Base-by-base conservation (phyloP, 1,284 basidiomycete genomes). In the Apiotrichum gamsii region DNA sequence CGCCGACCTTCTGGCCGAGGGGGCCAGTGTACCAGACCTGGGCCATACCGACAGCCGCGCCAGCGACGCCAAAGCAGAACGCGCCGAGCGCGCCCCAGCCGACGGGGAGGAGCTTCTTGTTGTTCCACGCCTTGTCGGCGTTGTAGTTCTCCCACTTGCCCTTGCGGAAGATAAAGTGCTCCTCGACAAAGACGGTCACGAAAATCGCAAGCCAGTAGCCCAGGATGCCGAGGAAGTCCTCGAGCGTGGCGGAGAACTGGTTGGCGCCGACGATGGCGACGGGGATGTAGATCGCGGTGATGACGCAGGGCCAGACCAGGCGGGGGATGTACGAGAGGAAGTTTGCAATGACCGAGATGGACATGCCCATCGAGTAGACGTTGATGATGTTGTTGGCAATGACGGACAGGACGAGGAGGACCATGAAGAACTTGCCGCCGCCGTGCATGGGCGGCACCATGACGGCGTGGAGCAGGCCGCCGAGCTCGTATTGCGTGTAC, bases 121-220 rank as follows among this genome's bases (percentile, higher is more conserved):
- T 36, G 57, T 70, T 70, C 64, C 70, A 70, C 0, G 54, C 43
- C 10, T 59, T 57, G 32, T 60, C 61, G 24, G 59, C 62, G 54
- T 67, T 52, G 52, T 66, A 67, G 46, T 60, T 65, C n/a, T 29
- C 48, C 39, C 54, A 72, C 15, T 57, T 49, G 19, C 59, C 62
- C n/a, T 54, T 49, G 20, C 70, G 58, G 70, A 73, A 72, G 52
- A 73, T 68, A 51, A 64, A 63, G 57, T 73, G 69, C 52, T 72
- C 70, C 43, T 70, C 61, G 14, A 69, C 35, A 20, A 74, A 56
- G 48, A 72, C 64, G 16, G 54, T 54, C 18, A 55, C 54, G 60
- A 68, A 73, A 48, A 72, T 69, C 20, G 64, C 62, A 10, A 72
- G 59, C 69, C 69, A 71, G 61, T 71, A 70, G 16, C 44, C 49